phyloP scores from a whole-genome alignment of 176 grass and related monocot genomes.

The Canna indica region DNA sequence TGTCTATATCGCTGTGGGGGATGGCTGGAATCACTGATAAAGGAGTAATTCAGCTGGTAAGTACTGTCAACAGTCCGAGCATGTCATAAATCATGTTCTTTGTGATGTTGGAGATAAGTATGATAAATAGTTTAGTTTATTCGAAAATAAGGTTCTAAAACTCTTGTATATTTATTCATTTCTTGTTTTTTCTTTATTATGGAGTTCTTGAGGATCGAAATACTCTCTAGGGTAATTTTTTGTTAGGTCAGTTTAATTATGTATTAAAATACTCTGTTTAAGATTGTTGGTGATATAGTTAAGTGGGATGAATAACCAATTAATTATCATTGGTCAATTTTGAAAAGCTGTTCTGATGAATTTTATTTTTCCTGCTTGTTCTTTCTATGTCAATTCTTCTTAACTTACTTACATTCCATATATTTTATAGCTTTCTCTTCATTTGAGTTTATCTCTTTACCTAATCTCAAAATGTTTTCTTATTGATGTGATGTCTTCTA shows the following conservation, averaged over 20 bases:
- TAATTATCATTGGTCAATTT: no score
- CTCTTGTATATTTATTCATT: no score
- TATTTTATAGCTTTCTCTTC: constrained; percentile 33
- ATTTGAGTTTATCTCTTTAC: background rate
- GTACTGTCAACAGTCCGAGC: background rate
- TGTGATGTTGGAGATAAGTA: background rate
- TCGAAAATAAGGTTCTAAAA: no score
- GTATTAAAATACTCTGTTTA: no score
- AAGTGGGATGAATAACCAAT: no score
- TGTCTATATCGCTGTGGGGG: constrained; percentile 83
- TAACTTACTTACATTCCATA: background rate
- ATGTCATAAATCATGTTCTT: background rate
- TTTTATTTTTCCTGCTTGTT: no score
- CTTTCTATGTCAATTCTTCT: no score
- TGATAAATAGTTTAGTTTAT: background rate
- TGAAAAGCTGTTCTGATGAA: no score
- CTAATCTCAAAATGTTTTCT: background rate
- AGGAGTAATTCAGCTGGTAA: constrained; percentile 76
- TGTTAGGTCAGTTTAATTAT: no score
- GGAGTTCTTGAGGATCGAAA: no score
- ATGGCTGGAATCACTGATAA: constrained; percentile 77
- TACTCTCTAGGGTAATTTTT: no score
- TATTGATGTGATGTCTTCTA: background rate
- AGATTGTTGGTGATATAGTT: no score
- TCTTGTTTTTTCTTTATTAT: background rate